phyloP scores from a whole-genome alignment of 2,329 filamentous ascomycete species.

The Pseudonectria foliicola region DNA sequence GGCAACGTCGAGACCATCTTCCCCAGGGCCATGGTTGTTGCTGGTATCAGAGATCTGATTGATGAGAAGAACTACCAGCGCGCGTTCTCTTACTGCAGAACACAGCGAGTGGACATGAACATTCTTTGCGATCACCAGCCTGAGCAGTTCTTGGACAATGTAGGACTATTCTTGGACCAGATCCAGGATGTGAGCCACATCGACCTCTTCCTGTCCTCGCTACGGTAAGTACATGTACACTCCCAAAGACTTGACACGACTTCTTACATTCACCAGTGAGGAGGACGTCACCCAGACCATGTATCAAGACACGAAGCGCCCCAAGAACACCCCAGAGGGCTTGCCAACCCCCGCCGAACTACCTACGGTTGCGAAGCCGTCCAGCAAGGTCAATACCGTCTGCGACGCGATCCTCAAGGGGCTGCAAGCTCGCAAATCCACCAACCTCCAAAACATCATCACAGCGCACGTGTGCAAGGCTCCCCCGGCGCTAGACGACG shows the following conservation, averaged over 20 bases:
- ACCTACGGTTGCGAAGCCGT: constrained; percentile 9
- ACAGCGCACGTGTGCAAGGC: constrained; percentile 92
- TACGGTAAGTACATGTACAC: constrained; percentile 49
- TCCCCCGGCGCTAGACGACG: constrained; percentile 83
- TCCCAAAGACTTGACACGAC: neutral
- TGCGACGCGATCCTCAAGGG: constrained; percentile 75
- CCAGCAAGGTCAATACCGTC: constrained; percentile 72
- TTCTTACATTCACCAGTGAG: constrained; percentile 45
- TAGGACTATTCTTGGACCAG: constrained; percentile 75
- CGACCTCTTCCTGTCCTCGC: constrained; percentile 82
- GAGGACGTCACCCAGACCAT: constrained; percentile 92
- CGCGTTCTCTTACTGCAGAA: constrained; percentile 83
- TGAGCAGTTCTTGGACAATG: constrained; percentile 70
- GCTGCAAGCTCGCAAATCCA: constrained; percentile 53
- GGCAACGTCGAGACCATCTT: constrained; percentile 95
- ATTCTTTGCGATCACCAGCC: constrained; percentile 93
- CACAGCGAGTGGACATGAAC: constrained; percentile 95
- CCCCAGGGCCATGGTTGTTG: constrained; percentile 84
- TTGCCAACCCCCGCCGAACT: constrained; percentile 6
- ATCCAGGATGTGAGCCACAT: constrained; percentile 74
- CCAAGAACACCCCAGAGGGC: constrained; percentile 14
- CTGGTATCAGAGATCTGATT: constrained; percentile 77
- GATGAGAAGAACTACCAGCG: constrained; percentile 72
- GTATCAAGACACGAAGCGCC: constrained; percentile 75
- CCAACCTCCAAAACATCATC: constrained; percentile 82